Evolutionary conservation across 805 yeast genomes (phyloP).

Genomic region (Monosporozyma solicola): DNA sequence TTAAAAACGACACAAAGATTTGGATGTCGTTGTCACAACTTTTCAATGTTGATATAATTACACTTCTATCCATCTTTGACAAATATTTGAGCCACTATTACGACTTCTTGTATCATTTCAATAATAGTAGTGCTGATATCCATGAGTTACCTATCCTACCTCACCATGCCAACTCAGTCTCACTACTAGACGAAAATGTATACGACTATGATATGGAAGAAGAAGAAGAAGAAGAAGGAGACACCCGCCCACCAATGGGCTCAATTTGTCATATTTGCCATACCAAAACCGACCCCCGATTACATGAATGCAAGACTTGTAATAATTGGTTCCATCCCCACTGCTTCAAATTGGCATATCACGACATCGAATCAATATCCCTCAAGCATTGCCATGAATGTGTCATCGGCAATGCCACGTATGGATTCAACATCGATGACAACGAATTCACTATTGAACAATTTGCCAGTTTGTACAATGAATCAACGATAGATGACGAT

Average conservation of each 20-base stretch:
- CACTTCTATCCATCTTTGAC: slow-evolving; percentile 14
- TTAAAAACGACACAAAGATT: slow-evolving; percentile 11
- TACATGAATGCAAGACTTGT: slow-evolving; percentile 59
- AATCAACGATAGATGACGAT: slow-evolving; percentile 25
- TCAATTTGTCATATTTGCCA: slow-evolving; percentile 36
- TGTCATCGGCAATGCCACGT: slow-evolving; percentile 77
- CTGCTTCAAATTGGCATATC: slow-evolving; percentile 3
- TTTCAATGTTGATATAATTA: slow-evolving; percentile 7
- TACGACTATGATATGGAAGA: slow-evolving; percentile 11
- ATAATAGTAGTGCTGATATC: neutral
- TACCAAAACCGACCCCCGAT: slow-evolving; percentile 29
- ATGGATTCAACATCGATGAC: slow-evolving; percentile 72
- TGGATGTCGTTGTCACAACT: slow-evolving; percentile 23
- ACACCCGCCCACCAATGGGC: too few relatives aligned
- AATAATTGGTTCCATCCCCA: slow-evolving; percentile 50
- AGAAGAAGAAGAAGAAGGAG: too few relatives aligned
- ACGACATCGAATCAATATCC: neutral
- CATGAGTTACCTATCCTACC: slow-evolving; percentile 10
- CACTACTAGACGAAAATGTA: slow-evolving; percentile 20
- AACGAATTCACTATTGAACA: slow-evolving; percentile 46
- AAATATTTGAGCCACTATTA: slow-evolving; percentile 27
- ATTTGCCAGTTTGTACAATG: slow-evolving; percentile 45
- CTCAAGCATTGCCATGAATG: slow-evolving; percentile 59
- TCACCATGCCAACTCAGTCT: slow-evolving; percentile 21
- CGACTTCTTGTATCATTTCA: slow-evolving; percentile 22